Base-by-base conservation (phyloP, 371 early-diverging fungal genomes). In the Syncephalastrum racemosum region DNA sequence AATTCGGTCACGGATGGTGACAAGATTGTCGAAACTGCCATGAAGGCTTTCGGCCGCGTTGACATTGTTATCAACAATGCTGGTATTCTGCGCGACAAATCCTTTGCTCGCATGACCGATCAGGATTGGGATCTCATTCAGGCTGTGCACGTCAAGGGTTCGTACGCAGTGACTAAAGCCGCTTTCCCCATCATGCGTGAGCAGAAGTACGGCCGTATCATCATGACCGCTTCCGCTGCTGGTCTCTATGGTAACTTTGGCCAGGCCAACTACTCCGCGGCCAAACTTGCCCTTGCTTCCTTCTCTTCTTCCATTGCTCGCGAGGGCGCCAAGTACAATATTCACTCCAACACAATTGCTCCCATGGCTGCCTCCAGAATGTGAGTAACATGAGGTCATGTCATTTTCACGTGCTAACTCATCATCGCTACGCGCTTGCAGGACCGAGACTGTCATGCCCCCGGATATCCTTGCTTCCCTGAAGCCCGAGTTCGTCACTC, bases 181-280 rank as follows among this genome's bases (percentile, higher is more conserved):
- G 98, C 97, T 14, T 99, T 98, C 98, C 90, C 91, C 43, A 78
- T 90, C 68, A 91, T 99, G 88, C 85, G 84, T 57, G 91, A 95
- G 79, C 98, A 98, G 67, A 95, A 95, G 70, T 95, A 80, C 63
- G 98, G 99, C 23, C 80, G 88, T 69, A 78, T 88, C 58, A 84
- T 88, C 66, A 88, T 85, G 77, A 79, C 80, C n/a, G 87, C 93
- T 20, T 97, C 97, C 45, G 94, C 97, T 54, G 98, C 97, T 58
- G 99, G 98, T 66, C 77, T 99, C 39, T 97, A 98, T 74, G 98
- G 98, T 67, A 99, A 98, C 89, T 99, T 97, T 86, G 99, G 99
- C 48, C 97, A 97, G 79, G 91, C 96, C 52, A 97, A 97, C 88
- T 98, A 97, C 77, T 83, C 84, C 54, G 84, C 94, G 58, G 96